These are phyloP conservation scores for Ophiostoma perfectum DNA, from an alignment of 2,329 filamentous ascomycete genomes.

Conservation along the genomic window DNA sequence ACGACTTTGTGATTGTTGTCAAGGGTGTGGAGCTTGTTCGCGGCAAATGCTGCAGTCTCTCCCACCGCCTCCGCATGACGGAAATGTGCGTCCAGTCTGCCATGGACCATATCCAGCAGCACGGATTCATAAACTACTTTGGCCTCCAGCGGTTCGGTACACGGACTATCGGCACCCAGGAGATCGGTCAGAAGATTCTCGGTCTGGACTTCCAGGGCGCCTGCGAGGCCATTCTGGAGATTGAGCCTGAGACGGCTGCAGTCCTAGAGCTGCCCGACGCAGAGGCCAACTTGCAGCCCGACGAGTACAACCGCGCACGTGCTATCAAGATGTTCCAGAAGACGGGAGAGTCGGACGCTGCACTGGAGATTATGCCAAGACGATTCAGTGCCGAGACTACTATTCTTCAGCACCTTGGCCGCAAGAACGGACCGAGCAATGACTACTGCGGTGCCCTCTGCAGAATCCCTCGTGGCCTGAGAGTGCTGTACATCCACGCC, in stretches of 20 bases:
- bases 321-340: conserved; percentile 71
- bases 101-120: conserved; percentile 60
- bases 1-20: conserved; percentile 88
- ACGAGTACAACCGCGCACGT: conserved; percentile 72
- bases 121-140: conserved; percentile 96
- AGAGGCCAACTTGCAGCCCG: conserved; percentile 52
- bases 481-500: conserved; percentile 93
- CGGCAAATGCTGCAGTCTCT: conserved; percentile 43
- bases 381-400: conserved; percentile 76
- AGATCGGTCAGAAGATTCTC: conserved; percentile 77
- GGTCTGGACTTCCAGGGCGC: conserved; percentile 75
- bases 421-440: conserved; percentile 44
- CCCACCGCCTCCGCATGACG: conserved; percentile 41
- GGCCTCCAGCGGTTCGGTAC: conserved; percentile 96
- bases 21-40: conserved; percentile 68
- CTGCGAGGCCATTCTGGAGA: conserved; percentile 69
- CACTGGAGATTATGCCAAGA: conserved; percentile 64
- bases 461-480: conserved; percentile 72
- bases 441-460: conserved; percentile 80
- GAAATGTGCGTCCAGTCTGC: conserved; percentile 51
- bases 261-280: conserved; percentile 39
- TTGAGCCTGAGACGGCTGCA: conserved; percentile 52
- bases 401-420: conserved; percentile 70
- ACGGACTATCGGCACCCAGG: conserved; percentile 77
- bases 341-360: conserved; percentile 52